Evolutionary conservation across 2,329 filamentous ascomycete species (phyloP).

Genomic region (Chrysoporthe puriensis): DNA sequence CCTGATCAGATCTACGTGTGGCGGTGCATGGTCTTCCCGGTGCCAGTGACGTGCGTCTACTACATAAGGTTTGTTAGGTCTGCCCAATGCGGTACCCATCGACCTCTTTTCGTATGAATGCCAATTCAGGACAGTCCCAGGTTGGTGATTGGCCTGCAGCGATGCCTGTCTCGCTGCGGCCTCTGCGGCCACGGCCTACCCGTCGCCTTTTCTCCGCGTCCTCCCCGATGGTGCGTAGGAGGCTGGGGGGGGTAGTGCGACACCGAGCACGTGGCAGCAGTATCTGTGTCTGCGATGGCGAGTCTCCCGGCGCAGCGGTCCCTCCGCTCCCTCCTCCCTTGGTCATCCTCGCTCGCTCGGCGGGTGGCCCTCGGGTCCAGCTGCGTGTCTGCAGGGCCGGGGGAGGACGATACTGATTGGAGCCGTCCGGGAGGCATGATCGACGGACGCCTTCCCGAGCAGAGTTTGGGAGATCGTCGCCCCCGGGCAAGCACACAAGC

Average conservation of each 20-base stretch:
- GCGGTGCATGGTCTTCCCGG: constrained; percentile 20
- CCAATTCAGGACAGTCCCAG: neutral
- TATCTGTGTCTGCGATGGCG: too few species aligned
- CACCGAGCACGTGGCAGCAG: too few species aligned
- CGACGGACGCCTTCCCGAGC: constrained; percentile 11
- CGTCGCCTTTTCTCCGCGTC: constrained; percentile 12
- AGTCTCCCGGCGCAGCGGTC: too few species aligned
- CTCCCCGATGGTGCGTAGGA: neutral
- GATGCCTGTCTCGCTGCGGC: constrained; percentile 10
- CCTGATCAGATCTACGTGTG: constrained; percentile 19
- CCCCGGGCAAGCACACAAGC: neutral
- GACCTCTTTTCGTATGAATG: neutral
- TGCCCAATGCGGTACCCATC: neutral
- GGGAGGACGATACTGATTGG: neutral
- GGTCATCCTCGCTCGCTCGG: too few species aligned
- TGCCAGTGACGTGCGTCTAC: constrained; percentile 5
- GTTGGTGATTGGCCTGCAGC: neutral
- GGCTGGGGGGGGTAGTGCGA: too few species aligned
- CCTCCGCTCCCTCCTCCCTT: too few species aligned
- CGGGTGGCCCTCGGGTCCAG: too few species aligned
- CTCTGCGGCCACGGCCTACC: constrained; percentile 8
- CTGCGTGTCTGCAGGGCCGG: too few species aligned
- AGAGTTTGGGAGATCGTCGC: constrained; percentile 16
- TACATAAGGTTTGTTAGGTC: neutral
- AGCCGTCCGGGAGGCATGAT: neutral